phyloP scores from a whole-genome alignment of 768 basidiomycete species.

The Tulasnella sp. region DNA sequence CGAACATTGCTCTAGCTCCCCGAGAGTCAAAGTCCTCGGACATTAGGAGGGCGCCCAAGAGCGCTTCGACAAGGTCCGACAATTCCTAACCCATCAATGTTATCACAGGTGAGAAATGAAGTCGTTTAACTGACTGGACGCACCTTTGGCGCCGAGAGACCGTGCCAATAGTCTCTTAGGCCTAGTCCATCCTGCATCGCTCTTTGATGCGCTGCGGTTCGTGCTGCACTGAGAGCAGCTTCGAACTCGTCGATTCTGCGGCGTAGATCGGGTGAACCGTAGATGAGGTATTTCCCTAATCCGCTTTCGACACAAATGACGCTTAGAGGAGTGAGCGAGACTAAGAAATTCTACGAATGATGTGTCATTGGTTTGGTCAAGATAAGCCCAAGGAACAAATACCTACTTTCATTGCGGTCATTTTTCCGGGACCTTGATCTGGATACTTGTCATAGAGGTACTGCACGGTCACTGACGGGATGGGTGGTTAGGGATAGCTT shows the following conservation, averaged over 20 bases:
- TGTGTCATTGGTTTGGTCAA: neutral
- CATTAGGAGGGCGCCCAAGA: conserved; percentile 68
- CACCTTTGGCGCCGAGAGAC: conserved; percentile 69
- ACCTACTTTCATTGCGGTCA: conserved; percentile 64
- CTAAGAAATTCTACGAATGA: conserved; percentile 59
- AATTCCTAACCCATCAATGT: conserved; percentile 37
- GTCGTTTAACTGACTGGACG: neutral
- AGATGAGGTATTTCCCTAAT: conserved; percentile 48
- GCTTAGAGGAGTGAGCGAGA: conserved; percentile 66
- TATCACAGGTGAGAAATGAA: no score
- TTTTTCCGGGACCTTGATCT: conserved; percentile 56
- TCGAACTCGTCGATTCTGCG: conserved; percentile 44
- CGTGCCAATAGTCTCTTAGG: conserved; percentile 60
- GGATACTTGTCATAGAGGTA: conserved; percentile 56
- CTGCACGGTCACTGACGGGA: conserved; percentile 51
- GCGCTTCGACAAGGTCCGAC: conserved; percentile 70
- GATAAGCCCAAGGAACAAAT: neutral
- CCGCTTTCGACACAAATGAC: conserved; percentile 63
- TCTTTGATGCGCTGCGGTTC: conserved; percentile 35
- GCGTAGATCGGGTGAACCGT: conserved; percentile 43
- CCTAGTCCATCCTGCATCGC: conserved; percentile 39
- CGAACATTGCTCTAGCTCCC: conserved; percentile 55
- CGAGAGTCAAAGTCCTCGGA: conserved; percentile 55
- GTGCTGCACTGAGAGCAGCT: conserved; percentile 33
- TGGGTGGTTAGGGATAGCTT: neutral